Evolutionary conservation across 2,329 filamentous ascomycete genomes (phyloP).

Genomic region (Bipolaris sorokiniana): DNA sequence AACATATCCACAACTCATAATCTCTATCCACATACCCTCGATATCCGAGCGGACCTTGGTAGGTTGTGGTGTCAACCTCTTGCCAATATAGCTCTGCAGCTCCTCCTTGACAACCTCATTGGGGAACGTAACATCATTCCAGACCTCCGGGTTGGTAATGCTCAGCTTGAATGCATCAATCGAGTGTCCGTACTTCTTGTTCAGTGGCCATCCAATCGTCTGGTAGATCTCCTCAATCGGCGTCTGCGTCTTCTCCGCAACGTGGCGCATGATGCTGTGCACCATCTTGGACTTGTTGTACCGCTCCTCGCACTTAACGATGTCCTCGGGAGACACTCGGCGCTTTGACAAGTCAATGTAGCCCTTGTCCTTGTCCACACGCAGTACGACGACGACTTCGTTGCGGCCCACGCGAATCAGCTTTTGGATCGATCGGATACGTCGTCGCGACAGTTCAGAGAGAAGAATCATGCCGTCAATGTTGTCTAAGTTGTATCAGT

Average conservation of each 20-base stretch:
- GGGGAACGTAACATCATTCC: conserved; percentile 90
- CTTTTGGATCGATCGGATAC: conserved; percentile 99
- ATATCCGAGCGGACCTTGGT: conserved; percentile 98
- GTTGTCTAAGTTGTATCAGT: conserved; percentile 67
- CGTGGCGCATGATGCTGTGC: conserved; percentile 98
- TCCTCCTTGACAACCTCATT: conserved; percentile 85
- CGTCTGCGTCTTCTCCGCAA: conserved; percentile 92
- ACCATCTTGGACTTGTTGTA: conserved; percentile 99
- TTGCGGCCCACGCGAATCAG: conserved; percentile 97
- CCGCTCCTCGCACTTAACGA: conserved; percentile 96
- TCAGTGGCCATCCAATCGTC: conserved; percentile 93
- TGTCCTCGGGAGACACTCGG: conserved; percentile 95
- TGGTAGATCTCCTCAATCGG: conserved; percentile 96
- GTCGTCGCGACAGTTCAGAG: conserved; percentile 94
- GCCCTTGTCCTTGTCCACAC: conserved; percentile 99
- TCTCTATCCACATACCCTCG: conserved; percentile 76
- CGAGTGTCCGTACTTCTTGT: conserved; percentile 95
- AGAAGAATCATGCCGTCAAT: conserved; percentile 99
- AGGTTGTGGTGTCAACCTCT: conserved; percentile 96
- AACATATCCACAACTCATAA: not conserved
- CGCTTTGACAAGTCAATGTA: conserved; percentile 99
- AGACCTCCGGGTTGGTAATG: conserved; percentile 97
- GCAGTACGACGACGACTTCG: conserved; percentile 96
- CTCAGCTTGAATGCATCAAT: conserved; percentile 99
- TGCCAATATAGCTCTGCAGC: conserved; percentile 93